Base-by-base conservation (phyloP, 805 yeast species). In the Cyberlindnera maritima region DNA sequence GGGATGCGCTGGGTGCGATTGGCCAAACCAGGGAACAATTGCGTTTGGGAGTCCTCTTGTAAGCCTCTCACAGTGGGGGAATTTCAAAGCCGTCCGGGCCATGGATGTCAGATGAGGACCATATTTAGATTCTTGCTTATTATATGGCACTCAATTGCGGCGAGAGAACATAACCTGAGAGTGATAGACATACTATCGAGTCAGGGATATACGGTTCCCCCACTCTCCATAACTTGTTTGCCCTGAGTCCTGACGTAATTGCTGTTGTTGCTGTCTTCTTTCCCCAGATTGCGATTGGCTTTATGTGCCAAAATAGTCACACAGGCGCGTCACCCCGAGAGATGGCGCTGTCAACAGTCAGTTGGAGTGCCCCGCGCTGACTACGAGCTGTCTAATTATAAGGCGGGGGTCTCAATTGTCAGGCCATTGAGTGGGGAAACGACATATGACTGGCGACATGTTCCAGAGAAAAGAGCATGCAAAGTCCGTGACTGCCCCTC, bases 261-360 rank as follows among this genome's bases (percentile, higher is more conserved):
- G 15, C 4, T 25, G 23, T n/a, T 26, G 25, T 18, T 35, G 37
- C 26, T 35, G n/a, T 19, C 9, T 21, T 21, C 3, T 44, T 45
- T 41, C 49, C 49, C 49, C 49, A 37, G 49, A 37, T 21, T 46
- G 49, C 49, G 49, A 46, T 46, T 45, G 48, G 48, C 44, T 36
- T 32, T 39, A 45, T 45, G 48, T 45, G 48, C 44, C 48, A 45
- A 19, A 41, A 14, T 26, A 45, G 48, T 45, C 48, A 45, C 41
- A 31, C 48, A 43, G 44, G 44, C 44, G 36, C 47, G 38, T 39
- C 43, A 38, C 28, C 12, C 31, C n/a, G 37, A n/a, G n/a, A n/a
- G n/a, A n/a, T n/a, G n/a, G n/a, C n/a, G n/a, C n/a, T n/a, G n/a
- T n/a, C n/a, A n/a, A n/a, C n/a, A n/a, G n/a, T n/a, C n/a, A n/a